Evolutionary conservation across 441 rosid genomes (phyloP).

Genomic region (Hura crepitans): DNA sequence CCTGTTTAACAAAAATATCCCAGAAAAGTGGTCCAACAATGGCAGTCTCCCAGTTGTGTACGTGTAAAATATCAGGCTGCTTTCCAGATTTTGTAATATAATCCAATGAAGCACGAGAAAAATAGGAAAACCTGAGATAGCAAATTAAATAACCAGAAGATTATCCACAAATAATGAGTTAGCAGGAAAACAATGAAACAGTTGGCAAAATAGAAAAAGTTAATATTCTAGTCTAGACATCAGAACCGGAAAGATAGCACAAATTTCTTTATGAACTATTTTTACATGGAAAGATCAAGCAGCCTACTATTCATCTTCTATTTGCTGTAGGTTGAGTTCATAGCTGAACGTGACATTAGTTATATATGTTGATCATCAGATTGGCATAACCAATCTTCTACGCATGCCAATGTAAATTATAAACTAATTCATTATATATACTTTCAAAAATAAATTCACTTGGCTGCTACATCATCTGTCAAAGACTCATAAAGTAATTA

Average conservation of each 20-base stretch:
- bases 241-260: not conserved
- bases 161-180: conserved; percentile 4
- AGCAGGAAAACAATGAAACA: conserved; percentile 12
- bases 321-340: not conserved
- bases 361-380: not conserved
- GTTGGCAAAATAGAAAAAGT: not conserved
- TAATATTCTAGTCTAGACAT: not conserved
- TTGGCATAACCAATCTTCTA: too few relatives aligned
- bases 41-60: conserved; percentile 85
- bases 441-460: too few relatives aligned
- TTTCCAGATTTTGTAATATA: conserved; percentile 73
- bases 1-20: conserved; percentile 79
- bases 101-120: conserved; percentile 90
- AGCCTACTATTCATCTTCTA: not conserved
- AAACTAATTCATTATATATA: too few relatives aligned
- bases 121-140: conserved; percentile 60
- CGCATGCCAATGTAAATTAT: too few relatives aligned
- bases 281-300: not conserved
- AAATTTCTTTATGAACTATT: not conserved
- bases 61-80: conserved; percentile 78
- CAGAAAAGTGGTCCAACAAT: conserved; percentile 82
- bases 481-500: too few relatives aligned
- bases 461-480: too few relatives aligned
- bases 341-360: not conserved
- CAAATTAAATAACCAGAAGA: conserved; percentile 17